Evolutionary conservation across 108 stramenopile species (phyloP).

Genomic region (Pelagomonas calceolata): DNA sequence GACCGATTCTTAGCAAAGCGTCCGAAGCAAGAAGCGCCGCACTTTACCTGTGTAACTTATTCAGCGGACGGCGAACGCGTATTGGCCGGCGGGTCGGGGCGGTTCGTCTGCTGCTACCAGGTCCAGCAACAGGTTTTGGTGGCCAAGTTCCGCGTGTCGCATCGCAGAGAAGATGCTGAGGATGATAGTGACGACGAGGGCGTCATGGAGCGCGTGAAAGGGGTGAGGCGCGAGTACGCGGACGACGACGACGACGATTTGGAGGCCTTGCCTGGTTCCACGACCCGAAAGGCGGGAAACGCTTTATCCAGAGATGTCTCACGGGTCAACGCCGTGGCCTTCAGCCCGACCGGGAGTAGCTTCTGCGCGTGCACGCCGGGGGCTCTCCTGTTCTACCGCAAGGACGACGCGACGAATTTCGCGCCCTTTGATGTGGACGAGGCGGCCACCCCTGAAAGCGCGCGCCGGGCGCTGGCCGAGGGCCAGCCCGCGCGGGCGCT

Average conservation of each 20-base stretch:
- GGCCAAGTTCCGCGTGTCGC: conserved; percentile 97
- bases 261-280: conserved; percentile 11
- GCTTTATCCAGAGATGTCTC: not conserved
- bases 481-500: conserved; percentile 23
- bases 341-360: conserved; percentile 41
- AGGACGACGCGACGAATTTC: conserved; percentile 41
- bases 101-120: conserved; percentile 96
- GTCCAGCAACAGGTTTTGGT: conserved; percentile 76
- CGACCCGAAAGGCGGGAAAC: conserved; percentile 16
- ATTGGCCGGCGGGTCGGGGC: conserved; percentile 90
- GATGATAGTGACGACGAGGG: conserved; percentile 21
- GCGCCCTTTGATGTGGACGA: conserved; percentile 39
- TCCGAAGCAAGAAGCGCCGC: conserved; percentile 1
- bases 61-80: conserved; percentile 91
- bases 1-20: not conserved
- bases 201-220: conserved; percentile 18
- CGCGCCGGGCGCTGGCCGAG: conserved; percentile 9
- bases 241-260: conserved; percentile 15
- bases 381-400: conserved; percentile 37
- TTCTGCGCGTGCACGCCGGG: conserved; percentile 45
- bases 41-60: conserved; percentile 90
- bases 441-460: conserved; percentile 17
- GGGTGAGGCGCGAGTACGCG: conserved; percentile 10
- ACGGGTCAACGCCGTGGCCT: conserved; percentile 23
- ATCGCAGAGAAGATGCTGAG: conserved; percentile 57